A percentile compares a stretch with the other conserved stretches of the same genome.
Evolutionary conservation across 768 basidiomycete species (phyloP).

Genomic region (Termitomyces sp.): DNA sequence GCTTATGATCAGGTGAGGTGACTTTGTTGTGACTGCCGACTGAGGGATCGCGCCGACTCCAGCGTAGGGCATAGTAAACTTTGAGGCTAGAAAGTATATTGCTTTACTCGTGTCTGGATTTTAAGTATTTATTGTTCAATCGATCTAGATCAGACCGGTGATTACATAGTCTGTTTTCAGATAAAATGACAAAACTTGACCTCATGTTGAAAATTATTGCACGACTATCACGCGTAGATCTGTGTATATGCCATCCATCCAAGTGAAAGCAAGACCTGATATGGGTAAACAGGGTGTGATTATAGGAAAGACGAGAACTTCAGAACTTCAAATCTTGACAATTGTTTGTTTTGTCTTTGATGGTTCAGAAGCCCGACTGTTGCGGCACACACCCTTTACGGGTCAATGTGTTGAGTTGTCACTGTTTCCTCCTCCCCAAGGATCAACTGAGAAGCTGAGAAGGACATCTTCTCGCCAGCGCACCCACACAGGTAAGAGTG

Average conservation of each 20-base stretch:
- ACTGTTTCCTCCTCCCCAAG: neutral
- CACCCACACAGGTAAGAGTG: neutral
- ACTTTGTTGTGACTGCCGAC: too few relatives aligned
- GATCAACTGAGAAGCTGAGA: neutral
- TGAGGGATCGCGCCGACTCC: too few relatives aligned
- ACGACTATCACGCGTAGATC: neutral
- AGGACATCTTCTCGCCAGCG: neutral
- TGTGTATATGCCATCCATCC: neutral
- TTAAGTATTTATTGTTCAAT: neutral
- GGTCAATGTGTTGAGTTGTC: neutral
- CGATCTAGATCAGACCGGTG: neutral
- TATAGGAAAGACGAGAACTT: neutral
- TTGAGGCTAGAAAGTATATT: neutral
- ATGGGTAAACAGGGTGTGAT: neutral
- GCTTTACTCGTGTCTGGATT: too few relatives aligned
- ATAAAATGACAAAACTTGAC: neutral
- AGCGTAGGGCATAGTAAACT: too few relatives aligned
- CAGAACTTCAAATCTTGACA: neutral
- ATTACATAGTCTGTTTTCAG: neutral
- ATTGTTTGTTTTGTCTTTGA: neutral
- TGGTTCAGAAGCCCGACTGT: neutral
- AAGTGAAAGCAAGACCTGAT: neutral
- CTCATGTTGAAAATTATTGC: neutral
- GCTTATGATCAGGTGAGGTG: too few relatives aligned
- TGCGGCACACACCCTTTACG: neutral